Conservation (phyloP, 257 asterid genomes). For the Capsicum chinense region DNA sequence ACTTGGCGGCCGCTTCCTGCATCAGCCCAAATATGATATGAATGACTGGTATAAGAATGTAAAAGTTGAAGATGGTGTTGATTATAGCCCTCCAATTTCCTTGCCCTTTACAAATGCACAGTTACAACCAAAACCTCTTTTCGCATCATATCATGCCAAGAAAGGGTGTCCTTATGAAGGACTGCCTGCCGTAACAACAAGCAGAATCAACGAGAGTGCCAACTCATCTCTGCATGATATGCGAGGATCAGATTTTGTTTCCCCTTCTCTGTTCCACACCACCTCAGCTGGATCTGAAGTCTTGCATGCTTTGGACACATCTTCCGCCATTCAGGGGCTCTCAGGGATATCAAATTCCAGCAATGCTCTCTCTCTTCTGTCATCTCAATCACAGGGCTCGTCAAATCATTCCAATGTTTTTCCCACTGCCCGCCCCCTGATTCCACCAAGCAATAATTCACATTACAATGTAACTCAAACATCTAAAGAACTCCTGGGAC, state of each 20-base stretch:
- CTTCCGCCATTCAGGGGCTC: constrained; percentile 40
- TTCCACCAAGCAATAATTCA: constrained; percentile 32
- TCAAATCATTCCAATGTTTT: constrained; percentile 35
- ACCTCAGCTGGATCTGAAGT: constrained; percentile 36
- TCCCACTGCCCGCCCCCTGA: constrained; percentile 34
- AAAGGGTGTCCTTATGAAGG: constrained; percentile 30
- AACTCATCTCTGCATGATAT: constrained; percentile 31
- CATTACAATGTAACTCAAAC: constrained; percentile 33
- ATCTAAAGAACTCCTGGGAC: constrained; percentile 38
- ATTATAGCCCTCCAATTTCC: constrained; percentile 29
- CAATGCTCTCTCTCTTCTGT: constrained; percentile 66
- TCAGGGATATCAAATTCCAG: constrained; percentile 40
- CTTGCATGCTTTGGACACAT: constrained; percentile 36
- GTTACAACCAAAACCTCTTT: constrained; percentile 26
- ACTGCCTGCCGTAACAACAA: constrained; percentile 17
- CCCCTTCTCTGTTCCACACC: constrained; percentile 34
- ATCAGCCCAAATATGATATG: constrained; percentile 38
- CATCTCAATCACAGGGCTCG: constrained; percentile 43
- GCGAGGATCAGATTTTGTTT: constrained; percentile 32
- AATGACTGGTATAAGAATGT: constrained; percentile 38
- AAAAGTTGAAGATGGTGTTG: constrained; percentile 40
- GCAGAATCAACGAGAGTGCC: constrained; percentile 31
- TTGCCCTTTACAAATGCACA: constrained; percentile 33
- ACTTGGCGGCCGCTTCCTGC: constrained; percentile 35
- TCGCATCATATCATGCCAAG: constrained; percentile 29